A percentile compares a stretch with the other conserved stretches of the same genome.
Evolutionary conservation across 176 grass and related monocot genomes (phyloP).

Genomic region (Dactylis glomerata): DNA sequence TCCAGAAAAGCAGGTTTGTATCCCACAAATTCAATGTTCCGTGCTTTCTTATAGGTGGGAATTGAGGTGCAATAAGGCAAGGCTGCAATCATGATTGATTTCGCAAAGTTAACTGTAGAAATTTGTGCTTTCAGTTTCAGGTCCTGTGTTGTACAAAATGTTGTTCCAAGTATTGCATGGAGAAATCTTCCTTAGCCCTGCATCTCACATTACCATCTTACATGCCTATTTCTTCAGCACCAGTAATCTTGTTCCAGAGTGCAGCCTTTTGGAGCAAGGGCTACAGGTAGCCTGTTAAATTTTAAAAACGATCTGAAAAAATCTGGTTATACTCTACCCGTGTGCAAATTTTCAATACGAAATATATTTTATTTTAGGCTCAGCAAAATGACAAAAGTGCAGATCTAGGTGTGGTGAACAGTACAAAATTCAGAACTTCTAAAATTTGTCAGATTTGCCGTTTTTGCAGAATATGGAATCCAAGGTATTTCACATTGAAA

Average conservation of each 20-base stretch:
- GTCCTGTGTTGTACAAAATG: conserved; percentile 40
- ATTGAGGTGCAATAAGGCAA: conserved; percentile 37
- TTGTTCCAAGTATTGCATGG: conserved; percentile 15
- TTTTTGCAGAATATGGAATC: too few species aligned
- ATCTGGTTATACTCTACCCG: too few species aligned
- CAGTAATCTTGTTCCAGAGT: background rate
- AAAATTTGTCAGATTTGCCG: too few species aligned
- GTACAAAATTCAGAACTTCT: too few species aligned
- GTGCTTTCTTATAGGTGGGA: conserved; percentile 17
- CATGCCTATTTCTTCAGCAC: background rate
- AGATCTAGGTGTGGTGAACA: too few species aligned
- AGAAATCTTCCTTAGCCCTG: background rate
- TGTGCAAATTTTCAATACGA: too few species aligned
- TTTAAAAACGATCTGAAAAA: too few species aligned
- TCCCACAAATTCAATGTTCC: background rate
- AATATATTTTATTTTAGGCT: too few species aligned
- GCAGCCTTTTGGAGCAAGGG: too few species aligned
- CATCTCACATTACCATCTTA: background rate
- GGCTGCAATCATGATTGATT: conserved; percentile 18
- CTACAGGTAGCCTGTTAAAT: too few species aligned
- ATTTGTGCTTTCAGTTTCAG: conserved; percentile 24
- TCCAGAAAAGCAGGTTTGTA: background rate
- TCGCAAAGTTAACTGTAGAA: conserved; percentile 25
- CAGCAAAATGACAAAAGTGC: too few species aligned
- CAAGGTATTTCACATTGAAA: too few species aligned